These are phyloP conservation scores for Microcyclosporella mali DNA, from an alignment of 2,329 filamentous ascomycete species.

Conservation along the genomic window DNA sequence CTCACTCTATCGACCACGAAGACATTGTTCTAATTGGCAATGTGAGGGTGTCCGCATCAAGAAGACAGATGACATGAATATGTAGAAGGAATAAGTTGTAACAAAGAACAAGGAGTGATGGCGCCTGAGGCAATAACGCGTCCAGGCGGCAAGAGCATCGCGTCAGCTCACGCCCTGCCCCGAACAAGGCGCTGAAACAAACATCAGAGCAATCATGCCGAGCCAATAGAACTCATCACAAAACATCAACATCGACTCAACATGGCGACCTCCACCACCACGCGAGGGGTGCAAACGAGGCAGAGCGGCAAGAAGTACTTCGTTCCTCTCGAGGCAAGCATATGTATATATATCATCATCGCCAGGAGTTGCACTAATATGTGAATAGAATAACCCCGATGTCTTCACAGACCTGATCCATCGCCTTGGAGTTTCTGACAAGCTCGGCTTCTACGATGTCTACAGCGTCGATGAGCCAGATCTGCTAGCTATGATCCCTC, in stretches of 20 bases:
- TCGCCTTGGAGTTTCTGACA: conserved; percentile 43
- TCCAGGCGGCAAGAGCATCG: no score
- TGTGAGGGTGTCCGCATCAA: no score
- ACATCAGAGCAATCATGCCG: no score
- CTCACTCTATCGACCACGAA: not conserved
- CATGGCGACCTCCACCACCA: conserved; percentile 14
- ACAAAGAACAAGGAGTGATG: no score
- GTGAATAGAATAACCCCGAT: conserved; percentile 45
- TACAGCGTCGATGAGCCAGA: conserved; percentile 48
- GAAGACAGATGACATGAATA: no score
- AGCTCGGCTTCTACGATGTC: conserved; percentile 49
- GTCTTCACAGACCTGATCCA: conserved; percentile 47
- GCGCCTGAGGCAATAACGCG: no score
- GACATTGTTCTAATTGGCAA: no score
- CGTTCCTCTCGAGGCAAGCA: conserved; percentile 32
- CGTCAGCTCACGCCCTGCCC: no score
- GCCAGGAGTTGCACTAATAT: no score
- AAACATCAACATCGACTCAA: conserved; percentile 1
- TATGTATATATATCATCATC: no score
- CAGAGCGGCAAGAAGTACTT: conserved; percentile 27
- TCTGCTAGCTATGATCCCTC: conserved; percentile 45
- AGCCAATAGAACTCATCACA: not conserved
- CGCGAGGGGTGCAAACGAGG: conserved; percentile 22
- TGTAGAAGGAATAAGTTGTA: no score
- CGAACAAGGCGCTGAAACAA: no score